These are phyloP conservation scores for Fraxinus latifolia DNA, from an alignment of 305 asterid genomes.

Conservation along the genomic window DNA sequence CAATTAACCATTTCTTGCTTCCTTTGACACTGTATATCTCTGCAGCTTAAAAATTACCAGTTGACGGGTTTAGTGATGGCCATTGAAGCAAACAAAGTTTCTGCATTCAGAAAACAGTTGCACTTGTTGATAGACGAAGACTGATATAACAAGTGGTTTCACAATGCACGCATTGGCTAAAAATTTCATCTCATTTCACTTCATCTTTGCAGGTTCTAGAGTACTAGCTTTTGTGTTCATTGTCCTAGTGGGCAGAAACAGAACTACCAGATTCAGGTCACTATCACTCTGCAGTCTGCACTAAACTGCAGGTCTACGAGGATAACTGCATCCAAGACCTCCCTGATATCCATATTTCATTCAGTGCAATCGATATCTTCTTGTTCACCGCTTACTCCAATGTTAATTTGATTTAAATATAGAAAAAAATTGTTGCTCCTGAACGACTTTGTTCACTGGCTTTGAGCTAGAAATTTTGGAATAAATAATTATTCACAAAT, in stretches of 20 bases:
- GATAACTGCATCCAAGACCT: neutral
- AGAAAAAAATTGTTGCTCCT: neutral
- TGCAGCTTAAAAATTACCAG: constrained; percentile 71
- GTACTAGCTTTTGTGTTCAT: neutral
- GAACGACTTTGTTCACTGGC: constrained; percentile 11
- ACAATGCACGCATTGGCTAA: constrained; percentile 19
- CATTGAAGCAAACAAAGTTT: constrained; percentile 58
- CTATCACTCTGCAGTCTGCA: neutral
- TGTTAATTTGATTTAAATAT: neutral
- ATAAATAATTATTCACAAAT: neutral
- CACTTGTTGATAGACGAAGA: constrained; percentile 48
- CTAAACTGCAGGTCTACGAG: neutral
- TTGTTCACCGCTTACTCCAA: constrained; percentile 6
- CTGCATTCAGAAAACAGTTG: constrained; percentile 55
- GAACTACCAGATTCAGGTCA: constrained; percentile 8
- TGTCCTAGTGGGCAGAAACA: neutral
- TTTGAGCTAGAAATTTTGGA: constrained; percentile 25
- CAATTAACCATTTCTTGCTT: neutral
- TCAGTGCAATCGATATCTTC: constrained; percentile 1
- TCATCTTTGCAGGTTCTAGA: neutral
- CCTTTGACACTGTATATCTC: neutral
- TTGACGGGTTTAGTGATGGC: constrained; percentile 77
- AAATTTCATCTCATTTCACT: constrained; percentile 8
- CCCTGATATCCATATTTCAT: neutral
- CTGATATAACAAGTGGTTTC: constrained; percentile 27